Evolutionary conservation across 495 filamentous ascomycete species (phyloP), one percentile per base, ranked within the genome.

Genomic region (Penicillium robsamsonii): DNA sequence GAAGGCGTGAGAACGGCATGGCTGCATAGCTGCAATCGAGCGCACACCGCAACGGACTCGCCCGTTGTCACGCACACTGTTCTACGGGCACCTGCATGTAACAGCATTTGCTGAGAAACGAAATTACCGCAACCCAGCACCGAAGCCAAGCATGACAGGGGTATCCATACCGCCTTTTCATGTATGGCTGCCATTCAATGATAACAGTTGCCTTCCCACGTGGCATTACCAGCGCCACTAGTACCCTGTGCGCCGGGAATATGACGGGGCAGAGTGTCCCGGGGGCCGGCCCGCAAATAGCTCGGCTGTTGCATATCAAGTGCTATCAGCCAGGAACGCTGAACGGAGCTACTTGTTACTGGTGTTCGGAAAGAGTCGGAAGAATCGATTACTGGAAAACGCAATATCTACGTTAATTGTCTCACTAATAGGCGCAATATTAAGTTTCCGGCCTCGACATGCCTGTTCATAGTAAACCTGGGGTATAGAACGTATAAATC

Each of bases 91-190:
- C n/a, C 50, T 52, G 38, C 40, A 41, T 29, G 17, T 27, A 29
- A 42, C 22, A 22, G n/a, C 37, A 43, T 18, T 20, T 43, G 49
- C 22, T n/a, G 24, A 41, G 8, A 47, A 17, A 49, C 1, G 4
- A 25, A 5, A 49, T 29, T 29, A 35, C 18, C 31, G 29, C 6
- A 5, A 8, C 11, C 12, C 46, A 24, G 5, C n/a, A 9, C 35
- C 13, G 9, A 29, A 46, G 51, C 42, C 42, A 45, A 57, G 46
- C 20, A 37, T 18, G 24, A 20, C 46, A 37, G 12, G 45, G 37
- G 18, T 30, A 22, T 33, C 13, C 43, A 67, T 55, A 65, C 58
- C 62, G 59, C 58, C 53, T 55, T 60, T 64, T 61, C 54, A 30
- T 9, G 27, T 15, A 45, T 37, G 46, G 46, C 55, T 46, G 37